Conservation (phyloP, 331 rosid species). For the Quercus tomentella region DNA sequence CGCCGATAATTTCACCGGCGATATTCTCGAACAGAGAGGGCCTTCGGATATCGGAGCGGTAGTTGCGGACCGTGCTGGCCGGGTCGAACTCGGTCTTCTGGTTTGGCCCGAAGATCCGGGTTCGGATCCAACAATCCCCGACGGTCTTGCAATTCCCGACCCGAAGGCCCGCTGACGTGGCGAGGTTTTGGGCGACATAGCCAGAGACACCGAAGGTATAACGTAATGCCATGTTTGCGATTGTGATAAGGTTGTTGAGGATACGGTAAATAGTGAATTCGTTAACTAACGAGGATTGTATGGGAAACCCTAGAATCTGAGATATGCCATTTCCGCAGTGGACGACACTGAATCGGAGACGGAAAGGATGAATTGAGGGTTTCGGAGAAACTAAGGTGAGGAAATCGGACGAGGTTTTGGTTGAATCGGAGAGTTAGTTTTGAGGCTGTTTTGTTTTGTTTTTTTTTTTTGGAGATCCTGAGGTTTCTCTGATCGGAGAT, state of each 20-base stretch:
- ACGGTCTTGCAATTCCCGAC: conserved; percentile 45
- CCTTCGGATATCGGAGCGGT: conserved; percentile 32
- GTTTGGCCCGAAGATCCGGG: conserved; percentile 43
- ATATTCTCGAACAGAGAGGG: conserved; percentile 39
- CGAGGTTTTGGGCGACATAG: conserved; percentile 73
- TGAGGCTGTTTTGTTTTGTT: neutral
- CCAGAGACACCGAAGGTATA: conserved; percentile 68
- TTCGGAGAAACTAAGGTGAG: neutral
- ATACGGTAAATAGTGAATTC: conserved; percentile 40
- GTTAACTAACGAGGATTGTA: conserved; percentile 11
- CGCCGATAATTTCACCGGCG: conserved; percentile 59
- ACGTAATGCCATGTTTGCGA: conserved; percentile 70
- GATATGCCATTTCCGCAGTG: conserved; percentile 26
- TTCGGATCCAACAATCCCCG: conserved; percentile 66
- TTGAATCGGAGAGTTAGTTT: neutral
- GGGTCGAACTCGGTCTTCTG: conserved; percentile 51
- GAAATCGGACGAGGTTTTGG: conserved; percentile 17
- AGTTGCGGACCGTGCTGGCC: conserved; percentile 34
- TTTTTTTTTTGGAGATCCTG: neutral
- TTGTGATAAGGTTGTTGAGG: conserved; percentile 28
- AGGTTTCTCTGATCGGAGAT: neutral
- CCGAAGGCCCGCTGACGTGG: conserved; percentile 64
- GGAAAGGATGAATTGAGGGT: conserved; percentile 33
- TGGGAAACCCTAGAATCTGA: conserved; percentile 38
- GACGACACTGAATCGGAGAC: conserved; percentile 21